Evolutionary conservation across 176 grass and related monocot species (phyloP).

Genomic region (Olyra latifolia): DNA sequence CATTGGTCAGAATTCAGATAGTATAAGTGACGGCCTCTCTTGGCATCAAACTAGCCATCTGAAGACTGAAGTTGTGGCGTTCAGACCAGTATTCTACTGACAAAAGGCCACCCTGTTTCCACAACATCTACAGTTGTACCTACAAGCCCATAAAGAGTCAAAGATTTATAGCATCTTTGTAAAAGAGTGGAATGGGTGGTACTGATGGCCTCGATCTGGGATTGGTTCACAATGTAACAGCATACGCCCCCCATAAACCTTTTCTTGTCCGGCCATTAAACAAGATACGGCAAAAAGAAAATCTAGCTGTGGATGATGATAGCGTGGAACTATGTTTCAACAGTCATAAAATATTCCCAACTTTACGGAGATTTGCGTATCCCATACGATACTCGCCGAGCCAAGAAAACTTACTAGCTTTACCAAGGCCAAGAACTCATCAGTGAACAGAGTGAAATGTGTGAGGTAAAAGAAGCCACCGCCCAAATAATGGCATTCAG

Average conservation of each 20-base stretch:
- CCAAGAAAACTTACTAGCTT: not conserved
- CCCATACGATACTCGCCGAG: not conserved
- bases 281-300: not conserved
- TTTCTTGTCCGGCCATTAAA: not conserved
- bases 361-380: not conserved
- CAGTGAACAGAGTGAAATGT: not conserved
- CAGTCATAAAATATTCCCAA: not conserved
- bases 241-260: not conserved
- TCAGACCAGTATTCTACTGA: not conserved
- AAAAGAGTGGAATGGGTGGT: not conserved
- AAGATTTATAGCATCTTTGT: not conserved
- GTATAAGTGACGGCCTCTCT: not conserved
- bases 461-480: not conserved
- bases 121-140: not conserved
- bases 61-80: not conserved
- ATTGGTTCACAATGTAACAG: constrained; percentile 19
- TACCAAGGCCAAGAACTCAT: not conserved
- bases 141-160: not conserved
- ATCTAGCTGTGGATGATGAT: not conserved
- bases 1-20: not conserved
- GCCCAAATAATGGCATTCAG: not conserved
- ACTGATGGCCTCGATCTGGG: not conserved
- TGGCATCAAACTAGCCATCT: not conserved
- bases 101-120: not conserved
- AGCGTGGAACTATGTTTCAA: not conserved